Evolutionary conservation across 257 asterid genomes (phyloP), one percentile per base, ranked within the genome.

Genomic region (Buddleja alternifolia): DNA sequence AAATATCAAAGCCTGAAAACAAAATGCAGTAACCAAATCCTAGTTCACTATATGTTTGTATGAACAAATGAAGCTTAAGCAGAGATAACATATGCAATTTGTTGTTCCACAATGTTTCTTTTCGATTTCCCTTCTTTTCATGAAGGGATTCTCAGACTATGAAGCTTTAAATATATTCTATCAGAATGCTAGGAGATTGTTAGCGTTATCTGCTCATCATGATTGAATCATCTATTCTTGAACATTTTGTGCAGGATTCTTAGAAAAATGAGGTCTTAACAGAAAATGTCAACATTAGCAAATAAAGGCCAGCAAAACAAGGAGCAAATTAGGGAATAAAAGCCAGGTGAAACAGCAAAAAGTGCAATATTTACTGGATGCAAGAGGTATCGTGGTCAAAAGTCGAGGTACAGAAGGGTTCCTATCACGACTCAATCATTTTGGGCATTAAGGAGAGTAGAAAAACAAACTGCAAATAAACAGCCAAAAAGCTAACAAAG

Each of bases 1-100:
- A 39, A 72, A 37, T 10, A 9, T 46, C 58, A 68, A 63, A 29
- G 23, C 47, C 59, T 19, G 40, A 45, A 44, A 14, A 29, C 14
- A 54, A 37, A 72, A 42, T 63, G 48, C 23, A 62, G 42, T 17
- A 29, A 14, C 39, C 11, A 29, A 62, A 14, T 42, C 14, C 56
- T 16, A 52, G 5, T 29, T 29, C 34, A 29, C 20, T 40, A 53
- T 41, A 51, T 63, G 11, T 50, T 23, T 7, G 9, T 34, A 50
- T 45, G 59, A 69, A 10, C 16, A 57, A 60, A 60, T 44, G 57
- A 69, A 45, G 42, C 63, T 20, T 61, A 45, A 70, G 32, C 10
- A 47, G 62, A 46, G n/a, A 19, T 15, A 24, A 41, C 40, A 61
- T 12, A 21, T 51, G 32, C 57, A 51, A 6, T 51, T 7, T 51